Evolutionary conservation across 2,329 filamentous ascomycete species (phyloP).

Genomic region (Pyrenochaeta sp.): DNA sequence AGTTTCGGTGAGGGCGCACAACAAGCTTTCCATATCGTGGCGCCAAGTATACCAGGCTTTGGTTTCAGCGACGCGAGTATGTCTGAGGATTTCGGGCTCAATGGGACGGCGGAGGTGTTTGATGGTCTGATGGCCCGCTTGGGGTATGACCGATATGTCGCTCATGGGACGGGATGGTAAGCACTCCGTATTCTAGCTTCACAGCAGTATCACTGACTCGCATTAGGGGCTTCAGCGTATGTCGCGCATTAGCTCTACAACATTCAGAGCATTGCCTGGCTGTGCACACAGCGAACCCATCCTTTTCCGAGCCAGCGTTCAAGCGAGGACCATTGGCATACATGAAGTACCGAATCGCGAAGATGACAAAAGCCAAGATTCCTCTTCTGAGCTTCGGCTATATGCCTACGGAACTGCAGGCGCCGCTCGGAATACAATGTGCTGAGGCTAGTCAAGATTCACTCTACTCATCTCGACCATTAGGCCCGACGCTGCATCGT

Average conservation of each 20-base stretch:
- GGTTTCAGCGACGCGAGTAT: conserved; percentile 72
- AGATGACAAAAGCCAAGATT: conserved; percentile 50
- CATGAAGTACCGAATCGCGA: conserved; percentile 65
- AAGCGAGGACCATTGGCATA: conserved; percentile 58
- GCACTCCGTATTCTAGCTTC: conserved; percentile 12
- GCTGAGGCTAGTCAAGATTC: neutral
- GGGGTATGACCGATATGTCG: conserved; percentile 67
- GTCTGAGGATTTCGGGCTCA: conserved; percentile 59
- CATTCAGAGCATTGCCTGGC: conserved; percentile 64
- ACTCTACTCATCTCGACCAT: conserved; percentile 3
- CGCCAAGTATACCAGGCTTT: conserved; percentile 70
- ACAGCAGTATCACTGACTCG: conserved; percentile 7
- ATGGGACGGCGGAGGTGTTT: conserved; percentile 64
- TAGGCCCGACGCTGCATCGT: conserved; percentile 30
- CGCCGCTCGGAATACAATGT: neutral
- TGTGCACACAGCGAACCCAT: conserved; percentile 68
- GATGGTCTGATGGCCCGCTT: conserved; percentile 68
- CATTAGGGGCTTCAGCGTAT: conserved; percentile 54
- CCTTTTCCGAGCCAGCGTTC: conserved; percentile 60
- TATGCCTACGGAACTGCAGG: conserved; percentile 58
- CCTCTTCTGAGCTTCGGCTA: conserved; percentile 65
- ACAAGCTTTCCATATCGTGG: conserved; percentile 70
- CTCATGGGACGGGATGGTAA: conserved; percentile 62
- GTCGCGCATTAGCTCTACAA: conserved; percentile 57
- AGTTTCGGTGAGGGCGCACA: conserved; percentile 28